Percentiles rank a stretch among this genome's conserved stretches.
phyloP scores from a whole-genome alignment of 345 rosid genomes.

The Salix caprea region DNA sequence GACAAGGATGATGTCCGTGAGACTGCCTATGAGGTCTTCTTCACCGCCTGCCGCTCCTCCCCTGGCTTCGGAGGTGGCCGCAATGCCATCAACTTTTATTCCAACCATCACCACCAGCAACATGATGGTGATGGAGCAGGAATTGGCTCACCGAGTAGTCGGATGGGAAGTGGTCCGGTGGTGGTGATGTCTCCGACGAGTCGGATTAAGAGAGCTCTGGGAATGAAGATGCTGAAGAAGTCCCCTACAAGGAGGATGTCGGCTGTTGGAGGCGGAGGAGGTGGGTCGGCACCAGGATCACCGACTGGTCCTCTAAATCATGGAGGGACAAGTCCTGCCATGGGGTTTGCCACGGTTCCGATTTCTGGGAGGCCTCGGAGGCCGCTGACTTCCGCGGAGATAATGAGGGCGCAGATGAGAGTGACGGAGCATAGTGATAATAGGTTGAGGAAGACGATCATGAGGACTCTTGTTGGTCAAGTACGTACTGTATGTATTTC shows the following conservation, averaged over 20 bases:
- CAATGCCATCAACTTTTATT: slow-evolving; percentile 58
- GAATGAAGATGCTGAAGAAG: slow-evolving; percentile 68
- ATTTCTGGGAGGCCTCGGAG: slow-evolving; percentile 46
- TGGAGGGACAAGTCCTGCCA: slow-evolving; percentile 26
- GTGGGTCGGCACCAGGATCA: slow-evolving; percentile 43
- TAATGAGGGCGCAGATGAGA: slow-evolving; percentile 89
- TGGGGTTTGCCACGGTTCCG: slow-evolving; percentile 40
- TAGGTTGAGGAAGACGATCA: slow-evolving; percentile 75
- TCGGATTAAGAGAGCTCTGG: slow-evolving; percentile 65
- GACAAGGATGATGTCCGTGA: slow-evolving; percentile 69
- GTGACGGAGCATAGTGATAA: slow-evolving; percentile 87
- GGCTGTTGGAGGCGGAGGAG: slow-evolving; percentile 21
- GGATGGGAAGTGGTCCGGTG: slow-evolving; percentile 28
- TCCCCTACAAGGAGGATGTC: slow-evolving; percentile 71
- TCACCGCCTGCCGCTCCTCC: slow-evolving; percentile 79
- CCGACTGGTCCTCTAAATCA: slow-evolving; percentile 28
- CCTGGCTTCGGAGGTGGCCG: slow-evolving; percentile 76
- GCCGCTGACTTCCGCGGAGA: slow-evolving; percentile 84
- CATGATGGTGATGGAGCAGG: slow-evolving; percentile 35
- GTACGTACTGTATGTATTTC: slow-evolving; percentile 36
- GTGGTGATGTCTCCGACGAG: slow-evolving; percentile 75
- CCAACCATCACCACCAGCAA: slow-evolving; percentile 34
- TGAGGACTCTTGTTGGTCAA: slow-evolving; percentile 90
- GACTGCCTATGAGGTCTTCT: slow-evolving; percentile 82
- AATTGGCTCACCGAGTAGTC: slow-evolving; percentile 14